Conservation (phyloP, 805 yeast species). For the Aciculoconidium aculeatum region DNA sequence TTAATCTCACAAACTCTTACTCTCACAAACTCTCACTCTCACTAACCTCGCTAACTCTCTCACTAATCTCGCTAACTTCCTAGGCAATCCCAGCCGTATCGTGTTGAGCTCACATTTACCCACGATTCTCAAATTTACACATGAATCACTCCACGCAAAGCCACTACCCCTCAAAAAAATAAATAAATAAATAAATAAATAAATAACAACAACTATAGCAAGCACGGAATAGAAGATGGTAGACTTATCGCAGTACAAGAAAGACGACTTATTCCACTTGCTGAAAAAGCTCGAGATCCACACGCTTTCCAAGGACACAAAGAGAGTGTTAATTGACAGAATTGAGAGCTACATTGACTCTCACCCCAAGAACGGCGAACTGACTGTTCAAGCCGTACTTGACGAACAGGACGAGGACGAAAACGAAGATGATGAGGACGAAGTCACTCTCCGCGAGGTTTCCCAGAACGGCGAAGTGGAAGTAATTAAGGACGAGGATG, state of each 20-base stretch:
- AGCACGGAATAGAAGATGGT: neutral
- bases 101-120: too few species aligned
- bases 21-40: too few species aligned
- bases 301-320: slow-evolving; percentile 35
- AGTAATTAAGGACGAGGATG: slow-evolving; percentile 7
- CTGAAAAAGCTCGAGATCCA: slow-evolving; percentile 31
- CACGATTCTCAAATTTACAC: too few species aligned
- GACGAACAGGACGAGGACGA: slow-evolving; percentile 20
- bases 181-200: slow-evolving; percentile 1
- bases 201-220: neutral
- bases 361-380: slow-evolving; percentile 21
- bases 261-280: slow-evolving; percentile 34
- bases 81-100: too few species aligned
- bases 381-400: slow-evolving; percentile 12
- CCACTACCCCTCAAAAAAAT: slow-evolving; percentile 2
- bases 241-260: slow-evolving; percentile 20
- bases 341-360: slow-evolving; percentile 23
- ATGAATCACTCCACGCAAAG: too few species aligned
- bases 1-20: too few species aligned
- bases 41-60: too few species aligned
- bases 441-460: slow-evolving; percentile 2
- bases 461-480: slow-evolving; percentile 3
- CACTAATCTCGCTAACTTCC: too few species aligned
- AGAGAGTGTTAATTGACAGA: slow-evolving; percentile 35
- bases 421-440: slow-evolving; percentile 11